Percentiles rank a stretch among this genome's conserved stretches.
These are phyloP conservation scores for Epicoccum sorghinum DNA, from an alignment of 2,329 filamentous ascomycete genomes.

Conservation along the genomic window DNA sequence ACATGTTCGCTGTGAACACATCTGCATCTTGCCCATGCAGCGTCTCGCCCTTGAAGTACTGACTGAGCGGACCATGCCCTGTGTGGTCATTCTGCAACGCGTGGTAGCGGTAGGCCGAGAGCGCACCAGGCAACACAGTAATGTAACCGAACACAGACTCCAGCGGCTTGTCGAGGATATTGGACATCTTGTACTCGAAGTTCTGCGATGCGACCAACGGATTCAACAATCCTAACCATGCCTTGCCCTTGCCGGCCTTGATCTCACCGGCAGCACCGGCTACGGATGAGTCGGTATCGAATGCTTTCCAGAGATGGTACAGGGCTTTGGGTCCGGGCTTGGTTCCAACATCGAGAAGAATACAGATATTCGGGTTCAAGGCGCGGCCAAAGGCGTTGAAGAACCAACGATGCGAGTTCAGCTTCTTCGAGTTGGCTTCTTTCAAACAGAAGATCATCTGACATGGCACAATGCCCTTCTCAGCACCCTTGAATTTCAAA, in stretches of 20 bases:
- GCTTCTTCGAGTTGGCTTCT: conserved; percentile 95
- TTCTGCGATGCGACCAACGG: conserved; percentile 96
- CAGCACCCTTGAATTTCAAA: conserved; percentile 97
- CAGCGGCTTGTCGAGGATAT: conserved; percentile 95
- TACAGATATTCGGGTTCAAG: conserved; percentile 94
- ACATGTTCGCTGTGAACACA: conserved; percentile 98
- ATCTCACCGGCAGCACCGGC: conserved; percentile 97
- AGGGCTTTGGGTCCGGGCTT: conserved; percentile 86
- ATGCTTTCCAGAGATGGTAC: conserved; percentile 99
- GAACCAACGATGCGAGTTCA: conserved; percentile 99
- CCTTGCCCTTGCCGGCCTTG: conserved; percentile 91
- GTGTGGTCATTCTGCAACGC: conserved; percentile 96
- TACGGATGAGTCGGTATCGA: conserved; percentile 96
- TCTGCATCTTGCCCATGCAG: conserved; percentile 95
- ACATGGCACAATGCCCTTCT: conserved; percentile 97
- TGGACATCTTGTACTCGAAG: conserved; percentile 99
- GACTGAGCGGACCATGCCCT: conserved; percentile 90
- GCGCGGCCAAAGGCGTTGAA: conserved; percentile 97
- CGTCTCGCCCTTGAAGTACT: conserved; percentile 99
- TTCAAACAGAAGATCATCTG: conserved; percentile 99
- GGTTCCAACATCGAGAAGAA: conserved; percentile 94
- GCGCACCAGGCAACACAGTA: conserved; percentile 90
- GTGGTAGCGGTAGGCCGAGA: conserved; percentile 95
- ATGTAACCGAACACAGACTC: conserved; percentile 99
- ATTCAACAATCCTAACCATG: conserved; percentile 83